Conservation (phyloP, 768 basidiomycete species). For the Calvatia gigantea region DNA sequence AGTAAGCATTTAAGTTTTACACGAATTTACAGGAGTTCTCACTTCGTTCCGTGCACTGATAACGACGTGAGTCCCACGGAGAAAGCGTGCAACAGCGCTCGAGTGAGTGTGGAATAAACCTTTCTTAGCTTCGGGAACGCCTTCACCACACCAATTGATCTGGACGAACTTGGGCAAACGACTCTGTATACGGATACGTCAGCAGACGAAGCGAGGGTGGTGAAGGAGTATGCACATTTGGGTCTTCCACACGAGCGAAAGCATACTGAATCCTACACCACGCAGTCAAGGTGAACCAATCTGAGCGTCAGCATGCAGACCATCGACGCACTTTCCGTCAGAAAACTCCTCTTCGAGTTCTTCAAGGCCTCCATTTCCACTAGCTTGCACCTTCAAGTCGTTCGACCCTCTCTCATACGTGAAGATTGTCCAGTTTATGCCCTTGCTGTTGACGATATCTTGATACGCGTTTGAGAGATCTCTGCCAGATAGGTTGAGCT, state of each 20-base stretch:
- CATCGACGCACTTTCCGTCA: constrained; percentile 70
- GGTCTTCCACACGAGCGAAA: constrained; percentile 80
- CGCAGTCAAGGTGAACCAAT: constrained; percentile 14
- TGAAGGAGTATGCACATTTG: constrained; percentile 49
- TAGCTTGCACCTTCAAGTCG: constrained; percentile 83
- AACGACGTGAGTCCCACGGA: constrained; percentile 83
- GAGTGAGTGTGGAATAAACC: constrained; percentile 91
- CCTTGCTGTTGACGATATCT: constrained; percentile 61
- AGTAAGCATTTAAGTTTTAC: too few species aligned
- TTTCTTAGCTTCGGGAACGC: constrained; percentile 89
- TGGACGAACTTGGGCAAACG: constrained; percentile 89
- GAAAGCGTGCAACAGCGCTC: constrained; percentile 70
- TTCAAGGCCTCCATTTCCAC: constrained; percentile 85
- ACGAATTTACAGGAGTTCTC: constrained; percentile 15
- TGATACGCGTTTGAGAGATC: constrained; percentile 75
- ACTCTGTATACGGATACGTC: constrained; percentile 46
- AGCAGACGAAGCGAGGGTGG: not conserved
- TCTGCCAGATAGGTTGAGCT: constrained; percentile 72
- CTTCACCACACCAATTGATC: constrained; percentile 97
- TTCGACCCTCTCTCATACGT: constrained; percentile 81
- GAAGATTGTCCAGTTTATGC: constrained; percentile 75
- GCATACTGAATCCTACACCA: constrained; percentile 85
- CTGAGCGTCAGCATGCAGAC: constrained; percentile 12
- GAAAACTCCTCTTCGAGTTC: constrained; percentile 94
- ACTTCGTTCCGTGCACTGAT: constrained; percentile 88